Percentiles rank a stretch among this genome's conserved stretches.
Evolutionary conservation across 768 basidiomycete genomes (phyloP).

Genomic region (Bullera alba): DNA sequence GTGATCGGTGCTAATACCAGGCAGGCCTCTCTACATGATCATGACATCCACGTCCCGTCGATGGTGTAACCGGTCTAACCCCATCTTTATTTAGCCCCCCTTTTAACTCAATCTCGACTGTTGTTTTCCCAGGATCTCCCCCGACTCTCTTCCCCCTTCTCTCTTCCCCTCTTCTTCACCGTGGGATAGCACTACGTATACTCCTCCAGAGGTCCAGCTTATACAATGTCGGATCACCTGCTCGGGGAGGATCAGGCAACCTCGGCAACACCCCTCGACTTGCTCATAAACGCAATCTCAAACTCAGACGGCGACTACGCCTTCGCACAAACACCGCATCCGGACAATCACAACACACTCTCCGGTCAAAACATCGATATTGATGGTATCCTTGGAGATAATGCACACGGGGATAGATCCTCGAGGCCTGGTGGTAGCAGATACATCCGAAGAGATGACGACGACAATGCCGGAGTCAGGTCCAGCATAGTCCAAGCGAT

Average conservation of each 20-base stretch:
- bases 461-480: neutral
- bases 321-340: neutral
- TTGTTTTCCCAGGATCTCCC: too few species aligned
- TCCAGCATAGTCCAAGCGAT: neutral
- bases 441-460: neutral
- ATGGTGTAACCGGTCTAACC: too few species aligned
- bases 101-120: too few species aligned
- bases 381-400: neutral
- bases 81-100: too few species aligned
- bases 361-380: neutral
- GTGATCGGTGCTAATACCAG: too few species aligned
- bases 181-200: slow-evolving; percentile 18
- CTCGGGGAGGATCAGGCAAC: slow-evolving; percentile 3
- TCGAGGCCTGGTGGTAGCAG: neutral
- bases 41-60: too few species aligned
- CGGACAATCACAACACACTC: neutral
- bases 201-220: neutral
- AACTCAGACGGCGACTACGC: slow-evolving; percentile 10
- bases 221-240: neutral
- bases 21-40: too few species aligned
- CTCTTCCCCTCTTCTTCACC: slow-evolving; percentile 10
- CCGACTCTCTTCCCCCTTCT: too few species aligned
- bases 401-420: neutral
- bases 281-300: slow-evolving; percentile 41
- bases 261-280: slow-evolving; percentile 29